Percentiles rank a stretch among this genome's conserved stretches.
phyloP scores from a whole-genome alignment of 495 filamentous ascomycete genomes.

The Eremomyces bilateralis region DNA sequence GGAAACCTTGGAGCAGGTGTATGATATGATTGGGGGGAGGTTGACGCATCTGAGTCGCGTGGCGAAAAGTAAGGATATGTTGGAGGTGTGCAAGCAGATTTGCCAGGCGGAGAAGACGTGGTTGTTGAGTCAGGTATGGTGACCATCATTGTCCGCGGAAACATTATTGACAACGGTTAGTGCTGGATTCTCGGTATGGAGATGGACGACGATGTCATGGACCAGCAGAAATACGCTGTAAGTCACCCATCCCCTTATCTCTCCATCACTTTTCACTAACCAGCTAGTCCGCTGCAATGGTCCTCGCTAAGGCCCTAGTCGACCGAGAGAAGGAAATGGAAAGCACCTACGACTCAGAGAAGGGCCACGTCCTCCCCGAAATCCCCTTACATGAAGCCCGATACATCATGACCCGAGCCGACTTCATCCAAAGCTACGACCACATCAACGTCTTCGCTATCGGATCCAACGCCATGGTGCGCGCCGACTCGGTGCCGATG shows the following conservation, averaged over 20 bases:
- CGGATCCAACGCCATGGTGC: constrained; percentile 64
- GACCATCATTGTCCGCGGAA: not conserved
- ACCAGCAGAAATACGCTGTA: constrained; percentile 90
- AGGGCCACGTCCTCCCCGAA: constrained; percentile 58
- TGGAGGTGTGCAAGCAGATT: constrained; percentile 57
- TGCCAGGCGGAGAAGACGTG: constrained; percentile 69
- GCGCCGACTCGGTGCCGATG: constrained; percentile 92
- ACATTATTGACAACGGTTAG: constrained; percentile 20
- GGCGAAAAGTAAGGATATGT: constrained; percentile 58
- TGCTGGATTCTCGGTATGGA: constrained; percentile 80
- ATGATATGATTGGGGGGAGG: constrained; percentile 66
- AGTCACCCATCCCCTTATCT: not conserved
- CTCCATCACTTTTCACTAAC: constrained; percentile 15
- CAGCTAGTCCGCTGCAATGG: constrained; percentile 88
- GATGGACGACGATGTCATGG: constrained; percentile 99
- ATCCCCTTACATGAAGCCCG: constrained; percentile 69
- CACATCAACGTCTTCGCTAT: constrained; percentile 92
- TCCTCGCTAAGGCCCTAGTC: constrained; percentile 75
- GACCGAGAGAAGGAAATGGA: constrained; percentile 52
- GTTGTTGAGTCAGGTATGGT: constrained; percentile 44
- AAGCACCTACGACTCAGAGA: constrained; percentile 34
- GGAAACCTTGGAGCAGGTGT: constrained; percentile 48
- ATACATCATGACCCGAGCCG: constrained; percentile 81
- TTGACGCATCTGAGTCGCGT: constrained; percentile 70
- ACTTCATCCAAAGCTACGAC: constrained; percentile 86